Percentiles rank a stretch among this genome's conserved stretches.
Conservation (phyloP, 2,329 filamentous ascomycete genomes). For the Fusarium sp. region DNA sequence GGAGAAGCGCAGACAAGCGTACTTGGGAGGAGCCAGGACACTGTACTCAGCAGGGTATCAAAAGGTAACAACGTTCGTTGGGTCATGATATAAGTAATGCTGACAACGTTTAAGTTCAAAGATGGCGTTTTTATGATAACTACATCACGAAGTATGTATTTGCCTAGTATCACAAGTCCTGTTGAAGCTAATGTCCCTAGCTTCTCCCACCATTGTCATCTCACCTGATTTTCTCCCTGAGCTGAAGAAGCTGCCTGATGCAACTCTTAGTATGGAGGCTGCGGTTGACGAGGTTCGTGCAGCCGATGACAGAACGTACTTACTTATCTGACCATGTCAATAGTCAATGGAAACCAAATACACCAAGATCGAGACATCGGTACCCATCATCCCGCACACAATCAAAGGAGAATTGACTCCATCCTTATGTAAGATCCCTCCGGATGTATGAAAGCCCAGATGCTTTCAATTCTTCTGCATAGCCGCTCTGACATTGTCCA, state of each 20-base stretch:
- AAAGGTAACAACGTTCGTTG: background rate
- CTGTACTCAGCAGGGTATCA: slow-evolving; percentile 19
- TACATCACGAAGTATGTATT: slow-evolving; percentile 15
- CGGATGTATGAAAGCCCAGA: rapidly evolving
- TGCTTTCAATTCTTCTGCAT: rapidly evolving
- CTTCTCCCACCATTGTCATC: slow-evolving; percentile 16
- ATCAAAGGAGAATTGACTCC: background rate
- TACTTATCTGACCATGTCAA: background rate
- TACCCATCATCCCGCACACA: background rate
- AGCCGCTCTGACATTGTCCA: background rate
- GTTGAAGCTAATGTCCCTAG: background rate
- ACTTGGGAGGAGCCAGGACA: slow-evolving; percentile 15
- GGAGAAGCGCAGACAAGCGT: slow-evolving; percentile 25
- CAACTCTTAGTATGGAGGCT: slow-evolving; percentile 21
- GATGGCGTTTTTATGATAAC: slow-evolving; percentile 25
- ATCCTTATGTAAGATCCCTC: background rate
- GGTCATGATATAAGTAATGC: too few relatives aligned
- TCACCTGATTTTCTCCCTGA: slow-evolving; percentile 25
- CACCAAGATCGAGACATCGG: background rate
- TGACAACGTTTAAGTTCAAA: too few relatives aligned
- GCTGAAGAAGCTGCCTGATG: slow-evolving; percentile 20
- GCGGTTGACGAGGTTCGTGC: slow-evolving; percentile 30
- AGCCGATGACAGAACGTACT: too few relatives aligned
- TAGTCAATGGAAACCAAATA: background rate
- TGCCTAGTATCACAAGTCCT: rapidly evolving